Evolutionary conservation across 2,329 filamentous ascomycete species (phyloP).

Genomic region (Sporothrix euskadiensis): DNA sequence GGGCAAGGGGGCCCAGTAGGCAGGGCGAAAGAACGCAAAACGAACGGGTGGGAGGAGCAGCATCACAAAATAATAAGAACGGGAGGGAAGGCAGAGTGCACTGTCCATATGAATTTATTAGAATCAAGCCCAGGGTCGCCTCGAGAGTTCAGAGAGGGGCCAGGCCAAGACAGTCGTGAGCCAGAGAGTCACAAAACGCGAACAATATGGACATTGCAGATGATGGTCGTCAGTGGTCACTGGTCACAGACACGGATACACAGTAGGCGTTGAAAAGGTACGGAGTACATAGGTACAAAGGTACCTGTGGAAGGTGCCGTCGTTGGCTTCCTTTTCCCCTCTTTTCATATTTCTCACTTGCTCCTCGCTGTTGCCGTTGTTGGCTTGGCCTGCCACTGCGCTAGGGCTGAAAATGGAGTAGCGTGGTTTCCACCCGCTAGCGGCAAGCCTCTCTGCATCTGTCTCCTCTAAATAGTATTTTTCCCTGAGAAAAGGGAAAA

Average conservation of each 20-base stretch:
- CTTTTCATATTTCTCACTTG: constrained; percentile 12
- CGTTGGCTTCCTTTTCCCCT: background rate
- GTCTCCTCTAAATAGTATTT: constrained; percentile 19
- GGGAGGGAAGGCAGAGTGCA: background rate
- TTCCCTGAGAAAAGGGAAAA: background rate
- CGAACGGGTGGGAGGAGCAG: background rate
- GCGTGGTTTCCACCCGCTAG: constrained; percentile 7
- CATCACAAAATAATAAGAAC: background rate
- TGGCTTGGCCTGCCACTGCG: constrained; percentile 11
- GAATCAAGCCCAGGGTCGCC: background rate
- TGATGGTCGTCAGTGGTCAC: background rate
- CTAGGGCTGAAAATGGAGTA: constrained; percentile 28
- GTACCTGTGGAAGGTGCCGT: background rate
- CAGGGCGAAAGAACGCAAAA: background rate
- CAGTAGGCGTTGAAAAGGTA: background rate
- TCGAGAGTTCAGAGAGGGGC: background rate
- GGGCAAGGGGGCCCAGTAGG: background rate
- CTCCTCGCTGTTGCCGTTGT: background rate
- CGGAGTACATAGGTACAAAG: constrained; percentile 10
- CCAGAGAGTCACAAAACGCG: background rate
- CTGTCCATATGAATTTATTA: background rate
- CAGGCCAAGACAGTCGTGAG: background rate
- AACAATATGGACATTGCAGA: background rate
- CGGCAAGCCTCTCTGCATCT: background rate
- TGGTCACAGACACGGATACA: background rate